Base-by-base conservation (phyloP, 352 stramenopile genomes). In the Albugo candida region DNA sequence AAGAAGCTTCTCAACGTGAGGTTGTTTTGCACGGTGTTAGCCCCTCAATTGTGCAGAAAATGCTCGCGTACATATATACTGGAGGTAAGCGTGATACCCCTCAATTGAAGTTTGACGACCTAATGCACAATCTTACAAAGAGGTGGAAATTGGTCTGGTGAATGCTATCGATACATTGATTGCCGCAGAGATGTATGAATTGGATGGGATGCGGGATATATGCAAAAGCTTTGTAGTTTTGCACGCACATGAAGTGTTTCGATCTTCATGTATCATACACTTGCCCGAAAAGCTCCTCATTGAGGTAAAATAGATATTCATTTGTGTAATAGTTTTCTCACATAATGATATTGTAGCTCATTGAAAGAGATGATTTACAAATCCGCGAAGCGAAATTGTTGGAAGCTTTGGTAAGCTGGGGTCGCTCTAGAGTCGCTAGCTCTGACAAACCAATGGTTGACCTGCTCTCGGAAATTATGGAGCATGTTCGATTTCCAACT, bases 21-120 rank as follows among this genome's bases (percentile, higher is more conserved):
- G 78, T 91, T 43, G 61, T 81, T 36, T 64, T 91, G 34, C 59
- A 80, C 48, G 73, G 65, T 35, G 65, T 91, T 37, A 67, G 73
- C 21, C 50, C 68, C 11, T 49, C 41, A 3, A 67, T 82, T 49
- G 60, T 91, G 40, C 63, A 87, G 49, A 85, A 88, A 53, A 82
- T 91, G 67, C 57, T 91, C 47, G 47, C 77, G 20, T 91, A 78
- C 49, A 86, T 91, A 50, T 91, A 91, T 55, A 85, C 78, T 5
- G 78, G 75, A 55, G 66, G 66, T 75, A 42, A 24, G 38, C 38
- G 16, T 43, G 3, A 3, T 24, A 43, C 38, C 38, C 38, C 8
- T 10, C 16, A 13, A 13, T 13, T 13, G 17, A 21, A 12, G 27
- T 17, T n/a, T 35, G 16, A 5, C 2, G 38, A 17, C 37, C 3